Percentiles rank a stretch among this genome's conserved stretches.
phyloP scores from a whole-genome alignment of 768 basidiomycete species.

The Leccinellum rugosiceps region DNA sequence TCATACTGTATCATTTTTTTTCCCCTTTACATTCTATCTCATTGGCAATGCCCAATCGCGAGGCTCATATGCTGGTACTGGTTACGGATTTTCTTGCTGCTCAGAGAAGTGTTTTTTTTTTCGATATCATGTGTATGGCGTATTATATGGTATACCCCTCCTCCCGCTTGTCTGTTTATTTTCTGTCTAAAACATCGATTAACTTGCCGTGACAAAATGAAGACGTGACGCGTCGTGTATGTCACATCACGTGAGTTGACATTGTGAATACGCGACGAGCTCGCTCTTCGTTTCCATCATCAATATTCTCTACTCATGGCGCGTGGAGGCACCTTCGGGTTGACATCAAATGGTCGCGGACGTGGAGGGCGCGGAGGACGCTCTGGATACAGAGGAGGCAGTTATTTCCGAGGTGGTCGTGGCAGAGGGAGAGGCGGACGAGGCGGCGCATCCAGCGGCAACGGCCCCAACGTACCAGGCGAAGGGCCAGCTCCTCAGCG shows the following conservation, averaged over 20 bases:
- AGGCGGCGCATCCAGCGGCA: constrained; percentile 29
- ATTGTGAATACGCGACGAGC: constrained; percentile 2
- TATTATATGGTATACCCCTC: constrained; percentile 28
- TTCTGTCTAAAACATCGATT: too few relatives aligned
- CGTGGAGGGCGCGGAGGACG: constrained; percentile 44
- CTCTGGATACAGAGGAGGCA: constrained; percentile 26
- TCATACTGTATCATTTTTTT: neutral
- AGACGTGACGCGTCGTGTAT: constrained; percentile 23
- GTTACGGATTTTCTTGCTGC: constrained; percentile 20
- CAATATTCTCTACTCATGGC: constrained; percentile 31
- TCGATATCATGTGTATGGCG: constrained; percentile 7
- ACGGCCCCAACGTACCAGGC: constrained; percentile 27
- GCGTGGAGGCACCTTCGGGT: constrained; percentile 53
- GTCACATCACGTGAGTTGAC: constrained; percentile 24
- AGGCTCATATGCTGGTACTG: constrained; percentile 14
- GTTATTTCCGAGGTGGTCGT: constrained; percentile 46
- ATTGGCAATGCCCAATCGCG: neutral
- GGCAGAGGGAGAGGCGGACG: constrained; percentile 42
- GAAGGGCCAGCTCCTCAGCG: constrained; percentile 57
- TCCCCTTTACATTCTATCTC: neutral
- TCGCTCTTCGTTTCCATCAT: neutral
- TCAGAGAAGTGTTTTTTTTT: neutral
- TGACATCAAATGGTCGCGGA: constrained; percentile 44
- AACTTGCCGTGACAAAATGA: neutral
- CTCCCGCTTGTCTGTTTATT: too few relatives aligned